Evolutionary conservation across 352 stramenopile species (phyloP).

Genomic region (Pythium grandisporangium): DNA sequence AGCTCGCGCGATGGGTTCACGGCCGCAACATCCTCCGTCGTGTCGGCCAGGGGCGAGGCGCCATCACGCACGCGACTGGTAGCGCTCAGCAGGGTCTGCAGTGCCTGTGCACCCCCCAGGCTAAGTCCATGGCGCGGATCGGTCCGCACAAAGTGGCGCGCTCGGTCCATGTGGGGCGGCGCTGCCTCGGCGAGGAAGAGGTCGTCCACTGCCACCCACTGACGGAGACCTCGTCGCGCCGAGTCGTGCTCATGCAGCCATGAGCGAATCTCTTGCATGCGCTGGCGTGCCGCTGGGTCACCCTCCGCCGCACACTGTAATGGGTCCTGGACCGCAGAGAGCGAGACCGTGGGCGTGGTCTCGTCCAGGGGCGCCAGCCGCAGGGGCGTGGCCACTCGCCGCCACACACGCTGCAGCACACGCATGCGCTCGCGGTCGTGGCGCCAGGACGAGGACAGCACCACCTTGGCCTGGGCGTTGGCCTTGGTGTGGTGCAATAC

Average conservation of each 20-base stretch:
- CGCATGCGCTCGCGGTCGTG: slow-evolving; percentile 3
- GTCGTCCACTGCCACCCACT: slow-evolving; percentile 4
- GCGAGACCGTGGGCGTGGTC: not conserved
- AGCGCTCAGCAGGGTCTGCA: no score
- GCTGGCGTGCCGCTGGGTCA: not conserved
- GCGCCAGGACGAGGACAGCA: slow-evolving; percentile 9
- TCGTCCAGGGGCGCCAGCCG: not conserved
- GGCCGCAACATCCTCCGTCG: no score
- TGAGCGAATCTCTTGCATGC: slow-evolving; percentile 5
- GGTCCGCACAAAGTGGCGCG: not conserved
- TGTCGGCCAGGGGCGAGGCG: no score
- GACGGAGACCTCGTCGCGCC: not conserved
- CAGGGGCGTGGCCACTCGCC: no score
- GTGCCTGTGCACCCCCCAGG: no score
- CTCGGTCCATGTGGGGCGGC: not conserved
- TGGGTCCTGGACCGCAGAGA: not conserved
- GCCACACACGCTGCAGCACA: slow-evolving; percentile 4
- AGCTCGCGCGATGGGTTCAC: no score
- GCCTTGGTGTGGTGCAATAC: not conserved
- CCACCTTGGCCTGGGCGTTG: no score
- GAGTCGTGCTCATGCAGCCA: slow-evolving; percentile 1
- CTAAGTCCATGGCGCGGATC: not conserved
- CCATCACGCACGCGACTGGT: no score
- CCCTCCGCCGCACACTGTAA: no score
- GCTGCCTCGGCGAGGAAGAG: slow-evolving; percentile 1